These are phyloP conservation scores for Boletus insuetus DNA, from an alignment of 768 basidiomycete species.

Conservation along the genomic window DNA sequence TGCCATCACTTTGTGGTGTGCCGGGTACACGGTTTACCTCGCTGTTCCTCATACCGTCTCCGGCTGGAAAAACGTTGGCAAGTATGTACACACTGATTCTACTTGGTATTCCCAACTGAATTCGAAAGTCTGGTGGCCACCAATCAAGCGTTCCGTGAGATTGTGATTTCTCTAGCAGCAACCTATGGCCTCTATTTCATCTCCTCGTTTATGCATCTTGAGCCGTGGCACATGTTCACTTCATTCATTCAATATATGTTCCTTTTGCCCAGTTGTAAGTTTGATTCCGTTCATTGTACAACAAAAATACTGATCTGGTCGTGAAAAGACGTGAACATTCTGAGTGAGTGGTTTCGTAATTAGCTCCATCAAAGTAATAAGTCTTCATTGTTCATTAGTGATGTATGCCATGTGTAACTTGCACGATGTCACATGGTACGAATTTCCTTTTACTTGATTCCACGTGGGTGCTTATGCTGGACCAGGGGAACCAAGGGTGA, in stretches of 20 bases:
- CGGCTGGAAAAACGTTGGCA: constrained; percentile 71
- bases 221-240: constrained; percentile 98
- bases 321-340: constrained; percentile 66
- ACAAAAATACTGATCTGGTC: constrained; percentile 7
- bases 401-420: constrained; percentile 95
- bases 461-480: constrained; percentile 2
- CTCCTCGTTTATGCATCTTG: constrained; percentile 82
- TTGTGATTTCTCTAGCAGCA: constrained; percentile 74
- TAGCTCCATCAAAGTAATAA: background rate
- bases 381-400: constrained; percentile 39
- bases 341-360: constrained; percentile 45
- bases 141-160: constrained; percentile 75
- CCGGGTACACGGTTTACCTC: constrained; percentile 85
- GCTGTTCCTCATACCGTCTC: constrained; percentile 71
- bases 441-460: background rate
- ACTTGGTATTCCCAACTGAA: constrained; percentile 23
- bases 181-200: constrained; percentile 86
- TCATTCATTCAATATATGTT: constrained; percentile 92
- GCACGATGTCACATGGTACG: constrained; percentile 79
- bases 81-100: constrained; percentile 44
- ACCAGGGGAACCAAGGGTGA: constrained; percentile 87
- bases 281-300: background rate
- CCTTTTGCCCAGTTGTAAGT: constrained; percentile 72
- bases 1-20: constrained; percentile 82
- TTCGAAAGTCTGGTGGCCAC: constrained; percentile 52